Base-by-base conservation (phyloP, 129 eudicot genomes). In the Centella asiatica region DNA sequence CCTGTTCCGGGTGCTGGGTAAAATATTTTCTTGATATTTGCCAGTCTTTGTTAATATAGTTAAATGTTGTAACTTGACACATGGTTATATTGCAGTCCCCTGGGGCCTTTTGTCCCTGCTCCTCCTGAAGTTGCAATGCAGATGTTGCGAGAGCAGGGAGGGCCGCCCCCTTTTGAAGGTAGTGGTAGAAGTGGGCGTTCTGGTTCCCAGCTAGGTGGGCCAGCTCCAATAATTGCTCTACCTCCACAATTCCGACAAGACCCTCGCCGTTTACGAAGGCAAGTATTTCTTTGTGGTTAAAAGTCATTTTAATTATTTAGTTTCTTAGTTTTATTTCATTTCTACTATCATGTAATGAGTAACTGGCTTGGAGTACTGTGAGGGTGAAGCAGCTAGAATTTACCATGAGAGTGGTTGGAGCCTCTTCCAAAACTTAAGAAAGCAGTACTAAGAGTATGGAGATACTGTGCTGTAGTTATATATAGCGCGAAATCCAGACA, bases 1-100 rank as follows among this genome's bases (percentile, higher is more conserved):
- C 99, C 99, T 39, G 95, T 93, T 50, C 99, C 99, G 69, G 99
- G 99, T 73, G 99, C 97, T 60, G 97, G 97, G 97, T 90, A 75
- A 72, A 65, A 64, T 67, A 29, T 14, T 29, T 14, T 58, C 45
- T 22, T 11, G n/a, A 14, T 19, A 37, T 17, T 31, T n/a, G n/a
- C 49, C 25, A 8, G 27, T 61, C 67, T 47, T 28, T 23, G 25
- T n/a, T 28, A 36, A 26, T 11, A 29, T 28, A 64, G 23, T 18
- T 47, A 29, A 5, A 52, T 42, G 22, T 25, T 23, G 24, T 27
- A 46, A 6, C 9, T 29, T 5, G 2, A 29, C 12, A 8, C 51
- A 1, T 63, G 18, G 64, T 33, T 50, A 20, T 37, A 47, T 51
- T 78, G 76, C 85, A 93, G 99, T 34, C 96, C 96, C 7, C 67